Evolutionary conservation across 495 filamentous ascomycete genomes (phyloP).

Genomic region (Aspergillus asperescens): DNA sequence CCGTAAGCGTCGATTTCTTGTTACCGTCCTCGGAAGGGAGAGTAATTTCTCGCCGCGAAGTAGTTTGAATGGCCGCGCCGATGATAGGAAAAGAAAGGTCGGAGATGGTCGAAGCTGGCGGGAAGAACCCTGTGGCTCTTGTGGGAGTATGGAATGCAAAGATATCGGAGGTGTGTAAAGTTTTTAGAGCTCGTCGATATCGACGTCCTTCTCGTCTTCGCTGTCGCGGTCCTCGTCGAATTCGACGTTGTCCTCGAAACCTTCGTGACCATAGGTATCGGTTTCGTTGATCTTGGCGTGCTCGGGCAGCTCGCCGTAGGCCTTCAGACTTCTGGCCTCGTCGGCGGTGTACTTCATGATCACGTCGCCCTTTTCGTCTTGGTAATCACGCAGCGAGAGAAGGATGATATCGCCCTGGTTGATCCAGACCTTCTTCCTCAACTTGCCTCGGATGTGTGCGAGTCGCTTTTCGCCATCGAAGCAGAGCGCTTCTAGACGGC

Average conservation of each 20-base stretch:
- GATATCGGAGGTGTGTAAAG: slow-evolving; percentile 13
- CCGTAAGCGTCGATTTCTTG: slow-evolving; percentile 14
- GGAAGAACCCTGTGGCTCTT: slow-evolving; percentile 33
- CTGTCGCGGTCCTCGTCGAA: slow-evolving; percentile 55
- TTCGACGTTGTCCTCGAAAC: slow-evolving; percentile 55
- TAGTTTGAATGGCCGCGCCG: slow-evolving; percentile 6
- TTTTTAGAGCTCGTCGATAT: slow-evolving; percentile 55
- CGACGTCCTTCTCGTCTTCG: slow-evolving; percentile 55
- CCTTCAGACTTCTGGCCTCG: slow-evolving; percentile 89
- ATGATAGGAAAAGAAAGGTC: slow-evolving; percentile 24
- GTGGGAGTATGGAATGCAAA: slow-evolving; percentile 33
- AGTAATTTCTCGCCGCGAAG: not conserved
- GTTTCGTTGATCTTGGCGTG: slow-evolving; percentile 99
- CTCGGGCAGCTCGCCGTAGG: slow-evolving; percentile 95
- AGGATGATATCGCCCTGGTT: slow-evolving; percentile 99
- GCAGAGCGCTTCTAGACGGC: slow-evolving; percentile 91
- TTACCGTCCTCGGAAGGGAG: not conserved
- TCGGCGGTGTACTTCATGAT: slow-evolving; percentile 99
- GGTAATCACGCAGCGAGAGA: slow-evolving; percentile 93
- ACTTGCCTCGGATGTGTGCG: slow-evolving; percentile 67
- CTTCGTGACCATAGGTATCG: slow-evolving; percentile 74
- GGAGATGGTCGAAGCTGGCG: slow-evolving; percentile 19
- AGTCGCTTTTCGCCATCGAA: slow-evolving; percentile 78
- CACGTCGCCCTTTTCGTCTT: slow-evolving; percentile 98
- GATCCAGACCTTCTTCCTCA: slow-evolving; percentile 98